phyloP scores from a whole-genome alignment of 345 rosid species.

The Populus pruinosa region DNA sequence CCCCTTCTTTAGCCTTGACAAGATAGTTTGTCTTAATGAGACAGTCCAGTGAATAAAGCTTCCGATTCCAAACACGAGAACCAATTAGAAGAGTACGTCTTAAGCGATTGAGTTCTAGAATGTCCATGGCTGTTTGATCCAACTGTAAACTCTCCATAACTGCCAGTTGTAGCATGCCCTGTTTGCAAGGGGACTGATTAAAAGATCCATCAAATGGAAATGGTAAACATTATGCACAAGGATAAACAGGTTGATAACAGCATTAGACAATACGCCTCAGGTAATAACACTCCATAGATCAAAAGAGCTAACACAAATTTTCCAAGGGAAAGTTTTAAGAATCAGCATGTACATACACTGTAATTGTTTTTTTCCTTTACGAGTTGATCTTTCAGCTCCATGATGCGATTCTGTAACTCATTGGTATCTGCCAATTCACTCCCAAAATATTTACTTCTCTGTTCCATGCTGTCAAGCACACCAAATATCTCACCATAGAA shows the following conservation, averaged over 20 bases:
- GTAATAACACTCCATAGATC: neutral
- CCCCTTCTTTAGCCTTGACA: conserved; percentile 35
- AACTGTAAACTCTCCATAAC: conserved; percentile 39
- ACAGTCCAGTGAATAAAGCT: conserved; percentile 61
- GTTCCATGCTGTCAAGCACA: conserved; percentile 58
- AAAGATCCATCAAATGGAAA: neutral
- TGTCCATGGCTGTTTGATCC: conserved; percentile 50
- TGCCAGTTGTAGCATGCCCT: conserved; percentile 60
- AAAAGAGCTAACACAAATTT: neutral
- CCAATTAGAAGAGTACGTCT: conserved; percentile 67
- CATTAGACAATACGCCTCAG: neutral
- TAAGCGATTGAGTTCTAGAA: conserved; percentile 68
- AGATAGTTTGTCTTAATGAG: conserved; percentile 47
- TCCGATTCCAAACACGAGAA: conserved; percentile 76
- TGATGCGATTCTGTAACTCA: conserved; percentile 44
- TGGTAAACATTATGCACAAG: neutral
- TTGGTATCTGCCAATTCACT: conserved; percentile 40
- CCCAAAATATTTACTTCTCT: conserved; percentile 45
- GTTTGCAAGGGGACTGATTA: conserved; percentile 10
- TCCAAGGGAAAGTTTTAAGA: neutral
- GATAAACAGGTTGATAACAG: neutral
- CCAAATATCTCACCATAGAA: conserved; percentile 59
- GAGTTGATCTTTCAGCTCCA: conserved; percentile 63
- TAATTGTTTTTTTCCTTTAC: conserved; percentile 61
- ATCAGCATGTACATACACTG: conserved; percentile 41